Percentiles rank a stretch among this genome's conserved stretches.
Evolutionary conservation across 176 grass and related monocot species (phyloP).

Genomic region (Coix lacrymajobi): DNA sequence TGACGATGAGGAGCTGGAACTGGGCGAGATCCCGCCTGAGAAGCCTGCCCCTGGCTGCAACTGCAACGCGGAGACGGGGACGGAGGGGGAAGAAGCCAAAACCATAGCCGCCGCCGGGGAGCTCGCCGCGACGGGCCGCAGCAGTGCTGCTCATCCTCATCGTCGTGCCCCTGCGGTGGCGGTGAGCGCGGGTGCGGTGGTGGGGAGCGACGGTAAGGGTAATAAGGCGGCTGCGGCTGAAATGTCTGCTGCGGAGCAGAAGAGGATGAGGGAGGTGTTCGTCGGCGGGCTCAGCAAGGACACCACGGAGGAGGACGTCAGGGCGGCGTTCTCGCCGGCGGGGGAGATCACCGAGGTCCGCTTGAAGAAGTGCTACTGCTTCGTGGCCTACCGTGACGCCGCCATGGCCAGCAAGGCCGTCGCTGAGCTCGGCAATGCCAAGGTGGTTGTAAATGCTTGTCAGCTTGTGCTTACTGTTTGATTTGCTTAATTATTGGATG

Average conservation of each 20-base stretch:
- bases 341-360: constrained; percentile 47
- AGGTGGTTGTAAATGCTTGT: too few species aligned
- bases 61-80: too few species aligned
- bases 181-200: neutral
- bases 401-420: constrained; percentile 54
- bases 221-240: constrained; percentile 3
- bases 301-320: constrained; percentile 43
- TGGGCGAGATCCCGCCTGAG: neutral
- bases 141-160: too few species aligned
- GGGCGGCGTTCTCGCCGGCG: constrained; percentile 27
- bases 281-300: constrained; percentile 51
- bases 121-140: too few species aligned
- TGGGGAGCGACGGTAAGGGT: neutral
- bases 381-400: constrained; percentile 45
- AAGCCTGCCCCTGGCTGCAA: neutral
- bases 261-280: constrained; percentile 57
- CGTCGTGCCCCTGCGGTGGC: too few species aligned
- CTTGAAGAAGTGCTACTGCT: constrained; percentile 50
- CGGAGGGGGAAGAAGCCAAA: too few species aligned
- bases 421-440: constrained; percentile 35
- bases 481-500: neutral
- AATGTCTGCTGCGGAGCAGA: constrained; percentile 26
- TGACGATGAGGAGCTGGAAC: neutral
- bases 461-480: neutral
- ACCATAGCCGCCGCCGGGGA: too few species aligned